Base-by-base conservation (phyloP, 768 basidiomycete genomes). In the Tephrocybe rancida region DNA sequence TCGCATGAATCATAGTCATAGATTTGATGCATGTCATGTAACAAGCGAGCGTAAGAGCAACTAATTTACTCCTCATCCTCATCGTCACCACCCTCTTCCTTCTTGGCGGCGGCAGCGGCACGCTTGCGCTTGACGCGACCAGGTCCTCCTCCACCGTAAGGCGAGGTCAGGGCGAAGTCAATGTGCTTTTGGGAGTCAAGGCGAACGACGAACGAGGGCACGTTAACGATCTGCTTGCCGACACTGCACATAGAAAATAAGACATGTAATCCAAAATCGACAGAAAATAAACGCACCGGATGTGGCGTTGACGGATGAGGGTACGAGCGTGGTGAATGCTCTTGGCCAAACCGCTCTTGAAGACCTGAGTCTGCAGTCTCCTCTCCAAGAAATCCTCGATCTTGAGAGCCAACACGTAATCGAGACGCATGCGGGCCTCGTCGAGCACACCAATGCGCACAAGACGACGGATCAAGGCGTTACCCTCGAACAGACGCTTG, bases 301-400 rank as follows among this genome's bases (percentile, higher is more conserved):
- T 98, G 82, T 99, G 96, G 67, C 96, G 80, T 75, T 98, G 97
- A 68, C 94, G 83, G 80, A 99, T 99, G 69, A 99, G 83, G 61
- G 95, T 93, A 76, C 97, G 90, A 41, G 97, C 97, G 72, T 98
- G 97, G 76, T 99, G 97, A 64, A 99, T 97, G 67, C 84, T 87
- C 87, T 98, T 98, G 54, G 97, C 97, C 60, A 99, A 83, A 62
- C 95, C 95, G 63, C 83, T 86, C 85, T 98, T 98, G 90, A 98
- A 99, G 66, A 99, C 97, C 81, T 98, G 97, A 35, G 97, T 99
- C 79, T 99, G 97, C 70, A 99, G 78, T 65, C 97, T 81, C 67
- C 97, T 85, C 83, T 99, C 97, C 89, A 99, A 90, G 89, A 99
- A 99, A 78, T 99, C 97, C 75, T 99, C 97, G 65, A 98, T 87